Conservation (phyloP, 768 basidiomycete species). For the Suillus paluster region DNA sequence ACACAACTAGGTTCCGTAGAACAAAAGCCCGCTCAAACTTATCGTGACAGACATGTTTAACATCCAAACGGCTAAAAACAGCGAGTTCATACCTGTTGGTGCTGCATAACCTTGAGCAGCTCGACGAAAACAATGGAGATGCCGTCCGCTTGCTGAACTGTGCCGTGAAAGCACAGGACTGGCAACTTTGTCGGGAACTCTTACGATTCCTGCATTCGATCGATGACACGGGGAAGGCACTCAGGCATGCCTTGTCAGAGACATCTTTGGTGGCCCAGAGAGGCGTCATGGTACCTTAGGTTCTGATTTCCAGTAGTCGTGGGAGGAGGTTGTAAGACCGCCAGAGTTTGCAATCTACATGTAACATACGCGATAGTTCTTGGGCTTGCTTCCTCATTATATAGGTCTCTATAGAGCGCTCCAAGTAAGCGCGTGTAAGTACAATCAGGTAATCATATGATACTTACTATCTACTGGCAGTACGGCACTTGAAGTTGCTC, state of each 20-base stretch:
- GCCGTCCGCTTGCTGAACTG: slow-evolving; percentile 78
- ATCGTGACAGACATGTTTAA: slow-evolving; percentile 68
- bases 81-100: slow-evolving; percentile 94
- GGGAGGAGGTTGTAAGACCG: not conserved
- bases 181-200: slow-evolving; percentile 90
- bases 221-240: slow-evolving; percentile 80
- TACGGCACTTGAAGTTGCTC: too few species aligned
- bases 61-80: slow-evolving; percentile 75
- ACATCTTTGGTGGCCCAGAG: slow-evolving; percentile 39
- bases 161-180: slow-evolving; percentile 80
- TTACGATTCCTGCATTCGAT: slow-evolving; percentile 92
- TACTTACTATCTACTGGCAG: not conserved
- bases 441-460: not conserved
- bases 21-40: not conserved
- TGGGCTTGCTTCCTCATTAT: too few species aligned
- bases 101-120: slow-evolving; percentile 89
- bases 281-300: not conserved
- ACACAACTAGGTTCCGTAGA: slow-evolving; percentile 10
- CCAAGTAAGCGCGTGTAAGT: too few species aligned
- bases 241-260: slow-evolving; percentile 63
- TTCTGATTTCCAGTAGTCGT: not conserved
- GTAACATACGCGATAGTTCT: not conserved
- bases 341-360: too few species aligned
- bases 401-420: too few species aligned
- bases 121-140: slow-evolving; percentile 77